phyloP scores from a whole-genome alignment of 108 stramenopile genomes.

The Aurantiochytrium sp. region DNA sequence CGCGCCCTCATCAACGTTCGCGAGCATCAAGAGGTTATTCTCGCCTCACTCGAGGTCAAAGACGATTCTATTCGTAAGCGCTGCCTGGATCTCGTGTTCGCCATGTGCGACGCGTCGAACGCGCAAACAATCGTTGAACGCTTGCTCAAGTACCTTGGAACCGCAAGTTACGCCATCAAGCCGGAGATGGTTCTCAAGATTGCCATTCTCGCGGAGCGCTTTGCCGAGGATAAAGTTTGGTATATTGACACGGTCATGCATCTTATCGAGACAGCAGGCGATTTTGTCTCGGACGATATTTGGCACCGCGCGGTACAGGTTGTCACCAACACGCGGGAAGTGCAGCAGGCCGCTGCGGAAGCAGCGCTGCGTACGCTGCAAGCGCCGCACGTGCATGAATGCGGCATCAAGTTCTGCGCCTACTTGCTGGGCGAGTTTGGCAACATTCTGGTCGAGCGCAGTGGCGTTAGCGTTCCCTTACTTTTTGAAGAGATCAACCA shows the following conservation, averaged over 20 bases:
- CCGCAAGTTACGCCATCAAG: slow-evolving; percentile 78
- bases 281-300: slow-evolving; percentile 87
- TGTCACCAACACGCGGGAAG: slow-evolving; percentile 87
- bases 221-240: slow-evolving; percentile 85
- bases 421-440: slow-evolving; percentile 97
- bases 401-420: slow-evolving; percentile 76
- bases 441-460: slow-evolving; percentile 76
- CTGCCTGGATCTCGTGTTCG: slow-evolving; percentile 87
- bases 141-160: slow-evolving; percentile 70
- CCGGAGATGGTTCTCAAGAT: slow-evolving; percentile 97
- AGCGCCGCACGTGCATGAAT: slow-evolving; percentile 76
- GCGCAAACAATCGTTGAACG: slow-evolving; percentile 85
- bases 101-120: slow-evolving; percentile 87
- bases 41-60: slow-evolving; percentile 87
- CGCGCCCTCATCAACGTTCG: slow-evolving; percentile 57
- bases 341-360: slow-evolving; percentile 87
- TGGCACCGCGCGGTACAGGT: slow-evolving; percentile 97
- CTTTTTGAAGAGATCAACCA: slow-evolving; percentile 88
- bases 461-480: slow-evolving; percentile 70
- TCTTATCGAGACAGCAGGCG: slow-evolving; percentile 82
- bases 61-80: slow-evolving; percentile 87
- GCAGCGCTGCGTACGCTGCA: slow-evolving; percentile 72
- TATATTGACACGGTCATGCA: slow-evolving; percentile 94
- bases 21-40: slow-evolving; percentile 77
- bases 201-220: slow-evolving; percentile 94